Conservation (phyloP, 176 grass and related monocot species). For the Saccharum officinarum region DNA sequence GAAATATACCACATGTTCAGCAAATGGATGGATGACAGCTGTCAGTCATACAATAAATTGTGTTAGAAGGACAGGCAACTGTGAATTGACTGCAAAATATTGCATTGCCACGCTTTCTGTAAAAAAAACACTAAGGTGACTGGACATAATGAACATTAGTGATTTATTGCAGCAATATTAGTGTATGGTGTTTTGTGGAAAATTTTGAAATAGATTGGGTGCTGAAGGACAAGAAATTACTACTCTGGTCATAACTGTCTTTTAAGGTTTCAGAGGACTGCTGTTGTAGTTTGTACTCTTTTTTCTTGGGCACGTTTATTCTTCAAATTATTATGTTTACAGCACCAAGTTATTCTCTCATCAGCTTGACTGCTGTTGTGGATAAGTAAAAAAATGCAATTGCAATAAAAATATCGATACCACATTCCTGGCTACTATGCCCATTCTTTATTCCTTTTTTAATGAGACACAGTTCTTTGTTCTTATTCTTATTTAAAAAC, state of each 20-base stretch:
- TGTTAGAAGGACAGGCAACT: conserved; percentile 25
- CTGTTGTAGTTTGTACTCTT: background rate
- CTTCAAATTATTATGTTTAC: background rate
- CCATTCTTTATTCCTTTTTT: conserved; percentile 11
- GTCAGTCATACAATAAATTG: conserved; percentile 23
- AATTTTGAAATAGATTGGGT: background rate
- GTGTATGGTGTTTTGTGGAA: background rate
- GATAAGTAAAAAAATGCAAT: background rate
- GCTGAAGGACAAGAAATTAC: background rate
- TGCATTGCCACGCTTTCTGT: background rate
- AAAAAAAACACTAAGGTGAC: background rate
- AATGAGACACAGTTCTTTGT: background rate
- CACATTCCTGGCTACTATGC: background rate
- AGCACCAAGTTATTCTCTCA: background rate
- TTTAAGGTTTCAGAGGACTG: background rate
- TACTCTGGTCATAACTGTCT: background rate
- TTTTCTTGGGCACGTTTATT: background rate
- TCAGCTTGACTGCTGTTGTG: background rate
- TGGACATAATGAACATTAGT: conserved; percentile 1
- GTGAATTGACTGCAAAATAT: background rate
- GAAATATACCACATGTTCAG: conserved; percentile 74
- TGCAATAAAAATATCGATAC: background rate
- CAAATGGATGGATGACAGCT: conserved; percentile 97
- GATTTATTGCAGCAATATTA: background rate
- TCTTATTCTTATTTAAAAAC: conserved; percentile 20